Evolutionary conservation across 2,329 filamentous ascomycete species (phyloP).

Genomic region (Allantophomopsis lycopodina): DNA sequence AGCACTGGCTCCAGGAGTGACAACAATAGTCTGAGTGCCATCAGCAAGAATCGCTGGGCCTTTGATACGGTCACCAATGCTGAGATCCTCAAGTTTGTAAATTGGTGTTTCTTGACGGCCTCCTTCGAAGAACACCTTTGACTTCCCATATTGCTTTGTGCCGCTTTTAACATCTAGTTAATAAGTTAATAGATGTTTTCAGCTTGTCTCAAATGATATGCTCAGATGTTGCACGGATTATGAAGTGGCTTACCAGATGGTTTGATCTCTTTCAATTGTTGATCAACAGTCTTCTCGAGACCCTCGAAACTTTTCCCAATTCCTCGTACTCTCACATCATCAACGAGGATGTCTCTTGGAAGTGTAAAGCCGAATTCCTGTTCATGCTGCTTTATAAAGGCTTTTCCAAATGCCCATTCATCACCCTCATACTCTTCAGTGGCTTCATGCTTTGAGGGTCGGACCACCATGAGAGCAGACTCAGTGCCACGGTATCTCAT

Average conservation of each 20-base stretch:
- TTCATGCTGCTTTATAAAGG: slow-evolving; percentile 76
- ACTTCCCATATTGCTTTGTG: slow-evolving; percentile 51
- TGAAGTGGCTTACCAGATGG: slow-evolving; percentile 23
- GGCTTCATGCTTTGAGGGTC: slow-evolving; percentile 49
- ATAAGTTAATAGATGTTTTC: slow-evolving; percentile 17
- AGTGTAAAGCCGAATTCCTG: slow-evolving; percentile 91
- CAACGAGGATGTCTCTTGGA: slow-evolving; percentile 72
- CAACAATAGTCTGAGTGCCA: slow-evolving; percentile 82
- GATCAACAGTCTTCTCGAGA: slow-evolving; percentile 68
- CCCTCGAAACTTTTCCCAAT: slow-evolving; percentile 81
- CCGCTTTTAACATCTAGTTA: slow-evolving; percentile 8
- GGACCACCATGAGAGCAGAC: slow-evolving; percentile 80
- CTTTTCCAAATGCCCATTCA: slow-evolving; percentile 72
- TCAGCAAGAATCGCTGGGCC: slow-evolving; percentile 83
- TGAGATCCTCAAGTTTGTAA: slow-evolving; percentile 66
- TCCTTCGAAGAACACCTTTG: slow-evolving; percentile 62
- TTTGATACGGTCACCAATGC: slow-evolving; percentile 55
- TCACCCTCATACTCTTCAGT: slow-evolving; percentile 43
- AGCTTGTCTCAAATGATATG: slow-evolving; percentile 19
- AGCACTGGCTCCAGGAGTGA: slow-evolving; percentile 66
- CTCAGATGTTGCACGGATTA: background rate
- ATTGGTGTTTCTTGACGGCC: slow-evolving; percentile 67
- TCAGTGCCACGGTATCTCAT: slow-evolving; percentile 88
- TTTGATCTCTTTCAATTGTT: slow-evolving; percentile 56
- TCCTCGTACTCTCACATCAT: slow-evolving; percentile 76